These are phyloP conservation scores for Verticillium longisporum DNA, from an alignment of 2,329 filamentous ascomycete species.

Conservation along the genomic window DNA sequence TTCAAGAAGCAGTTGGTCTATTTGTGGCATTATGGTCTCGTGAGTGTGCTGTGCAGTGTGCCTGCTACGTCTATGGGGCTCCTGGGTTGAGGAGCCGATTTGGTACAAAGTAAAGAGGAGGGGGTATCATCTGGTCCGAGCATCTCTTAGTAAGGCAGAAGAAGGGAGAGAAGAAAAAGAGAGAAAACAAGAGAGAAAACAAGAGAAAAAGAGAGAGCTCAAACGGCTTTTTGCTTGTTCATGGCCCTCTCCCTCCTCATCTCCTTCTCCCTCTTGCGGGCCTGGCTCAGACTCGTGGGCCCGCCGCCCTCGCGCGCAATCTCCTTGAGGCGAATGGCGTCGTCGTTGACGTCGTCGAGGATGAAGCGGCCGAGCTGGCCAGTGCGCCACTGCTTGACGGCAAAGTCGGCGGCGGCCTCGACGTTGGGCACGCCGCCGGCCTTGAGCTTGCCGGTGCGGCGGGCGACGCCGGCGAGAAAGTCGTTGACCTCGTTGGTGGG, in stretches of 20 bases:
- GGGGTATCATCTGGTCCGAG: slow-evolving; percentile 6
- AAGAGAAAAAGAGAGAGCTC: too few relatives aligned
- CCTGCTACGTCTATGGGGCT: too few relatives aligned
- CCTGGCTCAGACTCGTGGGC: slow-evolving; percentile 58
- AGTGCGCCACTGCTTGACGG: slow-evolving; percentile 75
- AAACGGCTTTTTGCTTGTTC: slow-evolving; percentile 8
- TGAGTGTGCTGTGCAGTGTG: too few relatives aligned
- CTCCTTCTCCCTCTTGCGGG: slow-evolving; percentile 59
- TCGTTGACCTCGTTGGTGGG: slow-evolving; percentile 81
- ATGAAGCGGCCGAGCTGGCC: slow-evolving; percentile 72
- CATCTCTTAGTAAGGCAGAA: neutral
- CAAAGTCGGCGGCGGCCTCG: slow-evolving; percentile 69
- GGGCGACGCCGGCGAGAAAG: slow-evolving; percentile 65
- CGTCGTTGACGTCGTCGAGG: slow-evolving; percentile 67
- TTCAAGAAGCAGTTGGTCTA: too few relatives aligned
- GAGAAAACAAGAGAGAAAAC: too few relatives aligned
- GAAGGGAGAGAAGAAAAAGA: too few relatives aligned
- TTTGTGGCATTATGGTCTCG: too few relatives aligned
- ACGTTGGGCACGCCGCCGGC: slow-evolving; percentile 66
- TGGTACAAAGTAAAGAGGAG: slow-evolving; percentile 5
- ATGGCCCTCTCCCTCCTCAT: slow-evolving; percentile 32
- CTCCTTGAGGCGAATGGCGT: slow-evolving; percentile 45
- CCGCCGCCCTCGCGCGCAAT: slow-evolving; percentile 36
- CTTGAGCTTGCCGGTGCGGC: slow-evolving; percentile 66
- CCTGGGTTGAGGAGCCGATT: too few relatives aligned